Percentiles rank a stretch among this genome's conserved stretches.
Evolutionary conservation across 768 basidiomycete genomes (phyloP).

Genomic region (Leccinum boreale): DNA sequence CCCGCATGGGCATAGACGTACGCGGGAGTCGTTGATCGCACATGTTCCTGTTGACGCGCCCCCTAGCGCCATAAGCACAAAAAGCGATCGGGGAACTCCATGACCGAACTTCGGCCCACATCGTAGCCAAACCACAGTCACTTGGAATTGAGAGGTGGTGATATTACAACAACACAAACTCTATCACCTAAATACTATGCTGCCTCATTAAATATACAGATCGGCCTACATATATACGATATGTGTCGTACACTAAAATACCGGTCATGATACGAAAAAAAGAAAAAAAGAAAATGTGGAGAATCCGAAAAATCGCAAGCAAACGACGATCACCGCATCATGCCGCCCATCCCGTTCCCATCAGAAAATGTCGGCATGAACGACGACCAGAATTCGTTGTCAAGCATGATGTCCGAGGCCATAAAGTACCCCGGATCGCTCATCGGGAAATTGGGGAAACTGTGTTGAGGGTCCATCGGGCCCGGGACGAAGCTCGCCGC

Average conservation of each 20-base stretch:
- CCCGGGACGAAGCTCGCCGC: neutral
- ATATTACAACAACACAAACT: conserved; percentile 6
- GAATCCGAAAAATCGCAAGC: neutral
- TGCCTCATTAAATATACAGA: conserved; percentile 2
- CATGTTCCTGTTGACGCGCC: neutral
- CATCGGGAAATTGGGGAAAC: conserved; percentile 22
- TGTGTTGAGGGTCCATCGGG: conserved; percentile 17
- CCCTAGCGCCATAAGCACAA: neutral
- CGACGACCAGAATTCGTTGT: conserved; percentile 42
- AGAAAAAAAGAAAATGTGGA: neutral
- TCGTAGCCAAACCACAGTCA: neutral
- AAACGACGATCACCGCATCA: conserved; percentile 5
- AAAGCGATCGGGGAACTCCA: neutral
- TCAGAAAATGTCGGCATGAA: conserved; percentile 37
- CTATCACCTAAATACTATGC: conserved; percentile 1
- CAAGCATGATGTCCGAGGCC: conserved; percentile 39
- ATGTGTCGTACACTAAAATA: neutral
- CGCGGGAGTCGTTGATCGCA: neutral
- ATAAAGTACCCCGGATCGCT: conserved; percentile 31
- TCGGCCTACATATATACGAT: conserved; percentile 1
- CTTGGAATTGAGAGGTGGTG: neutral
- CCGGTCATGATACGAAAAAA: neutral
- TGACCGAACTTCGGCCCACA: neutral
- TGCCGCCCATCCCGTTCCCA: conserved; percentile 10
- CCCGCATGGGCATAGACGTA: neutral